Base-by-base conservation (phyloP, 2,329 filamentous ascomycete species). In the Periconia sp. region DNA sequence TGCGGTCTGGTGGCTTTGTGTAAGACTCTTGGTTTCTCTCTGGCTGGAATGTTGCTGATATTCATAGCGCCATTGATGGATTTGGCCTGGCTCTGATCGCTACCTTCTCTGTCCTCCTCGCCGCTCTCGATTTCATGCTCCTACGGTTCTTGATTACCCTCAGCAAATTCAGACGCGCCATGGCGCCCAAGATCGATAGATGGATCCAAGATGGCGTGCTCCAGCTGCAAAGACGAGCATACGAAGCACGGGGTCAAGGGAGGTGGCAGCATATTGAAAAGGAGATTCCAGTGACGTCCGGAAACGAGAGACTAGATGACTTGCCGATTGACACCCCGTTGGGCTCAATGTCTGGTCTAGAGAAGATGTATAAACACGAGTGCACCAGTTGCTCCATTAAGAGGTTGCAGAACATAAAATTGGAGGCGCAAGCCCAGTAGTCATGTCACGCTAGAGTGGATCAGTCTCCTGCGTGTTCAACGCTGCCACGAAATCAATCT, bases 191-290 rank as follows among this genome's bases (percentile, higher is more conserved):
- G 15, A 59, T 66, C 35, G 64, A 63, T 6, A 53, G 64, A 23
- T 66, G 65, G 65, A 59, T 65, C 15, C 62, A 66, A 50, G 64
- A 68, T 33, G 65, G 65, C 13, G 41, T 68, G 1, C 63, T 61
- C 47, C 64, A 68, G 19, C 51, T 66, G 1, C 65, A 68, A 41
- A 56, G 62, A 3, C 55, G 65, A n/a, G 65, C 61, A 1, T 63
- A 63, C 48, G 62, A 66, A 40, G 60, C 55, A 10, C 49, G 60
- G 41, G 56, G 53, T 7, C 51, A 61, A 7, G 54, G 55, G 5
- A 8, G 3, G 1, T 65, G 62, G 62, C 42, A 52, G 0, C 47
- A 57, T 46, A 27, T 63, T 14, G 59, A 60, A 6, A 53, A 59
- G 2, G 60, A 65, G 17, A 52, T 62, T 6, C 60, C 62, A 14